Conservation (phyloP, 1,284 basidiomycete genomes). For the Sparassis latifolia region DNA sequence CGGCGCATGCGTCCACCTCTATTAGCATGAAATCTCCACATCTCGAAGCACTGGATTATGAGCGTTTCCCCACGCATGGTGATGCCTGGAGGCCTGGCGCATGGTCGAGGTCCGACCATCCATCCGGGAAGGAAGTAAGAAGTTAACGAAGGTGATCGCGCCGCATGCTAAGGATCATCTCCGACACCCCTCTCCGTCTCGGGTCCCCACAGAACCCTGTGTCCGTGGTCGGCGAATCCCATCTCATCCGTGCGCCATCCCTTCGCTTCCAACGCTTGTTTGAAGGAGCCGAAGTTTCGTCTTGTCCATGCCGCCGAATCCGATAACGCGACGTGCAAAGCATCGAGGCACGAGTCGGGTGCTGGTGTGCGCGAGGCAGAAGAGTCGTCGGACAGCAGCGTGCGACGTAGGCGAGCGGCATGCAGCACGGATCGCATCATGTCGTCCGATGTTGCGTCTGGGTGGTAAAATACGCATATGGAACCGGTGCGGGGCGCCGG, state of each 20-base stretch:
- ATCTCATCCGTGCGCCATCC: slow-evolving; percentile 26
- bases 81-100: too few species aligned
- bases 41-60: too few species aligned
- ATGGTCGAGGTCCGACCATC: too few species aligned
- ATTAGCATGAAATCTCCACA: too few species aligned
- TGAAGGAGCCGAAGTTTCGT: slow-evolving; percentile 18
- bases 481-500: slow-evolving; percentile 6
- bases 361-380: background rate
- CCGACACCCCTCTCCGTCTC: slow-evolving; percentile 4
- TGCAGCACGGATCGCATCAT: slow-evolving; percentile 23
- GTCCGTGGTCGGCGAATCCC: slow-evolving; percentile 24
- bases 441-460: slow-evolving; percentile 22
- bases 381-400: background rate
- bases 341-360: background rate
- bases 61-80: too few species aligned
- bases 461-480: slow-evolving; percentile 21
- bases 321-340: slow-evolving; percentile 9
- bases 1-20: too few species aligned
- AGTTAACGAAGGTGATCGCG: too few species aligned
- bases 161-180: background rate
- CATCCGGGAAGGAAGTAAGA: too few species aligned
- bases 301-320: slow-evolving; percentile 13
- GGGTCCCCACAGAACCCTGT: slow-evolving; percentile 21
- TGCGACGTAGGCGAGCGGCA: slow-evolving; percentile 18
- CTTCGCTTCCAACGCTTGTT: slow-evolving; percentile 14